Evolutionary conservation across 768 basidiomycete species (phyloP).

Genomic region (Tricholoma flavovirens): DNA sequence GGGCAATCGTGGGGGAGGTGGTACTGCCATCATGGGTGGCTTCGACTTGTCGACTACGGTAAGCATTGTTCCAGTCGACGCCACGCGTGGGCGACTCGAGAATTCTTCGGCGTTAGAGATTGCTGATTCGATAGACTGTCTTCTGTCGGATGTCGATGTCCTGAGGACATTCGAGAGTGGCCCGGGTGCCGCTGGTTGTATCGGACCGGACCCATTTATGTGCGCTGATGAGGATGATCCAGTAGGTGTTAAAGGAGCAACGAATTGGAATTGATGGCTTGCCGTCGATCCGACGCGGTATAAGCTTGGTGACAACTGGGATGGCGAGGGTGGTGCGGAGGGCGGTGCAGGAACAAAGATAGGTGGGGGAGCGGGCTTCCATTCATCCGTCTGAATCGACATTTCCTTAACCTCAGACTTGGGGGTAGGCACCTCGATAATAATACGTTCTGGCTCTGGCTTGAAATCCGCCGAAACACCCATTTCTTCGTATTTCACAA

Average conservation of each 20-base stretch:
- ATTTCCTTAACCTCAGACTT: conserved; percentile 70
- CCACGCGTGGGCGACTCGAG: conserved; percentile 49
- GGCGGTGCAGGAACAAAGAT: conserved; percentile 27
- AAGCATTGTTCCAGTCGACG: conserved; percentile 45
- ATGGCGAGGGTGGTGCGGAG: conserved; percentile 24
- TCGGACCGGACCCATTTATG: conserved; percentile 27
- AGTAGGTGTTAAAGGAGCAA: conserved; percentile 43
- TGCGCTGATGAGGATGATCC: conserved; percentile 22
- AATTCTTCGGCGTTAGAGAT: conserved; percentile 41
- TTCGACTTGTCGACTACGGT: conserved; percentile 66
- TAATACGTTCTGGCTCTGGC: conserved; percentile 30
- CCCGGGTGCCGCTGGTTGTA: conserved; percentile 31
- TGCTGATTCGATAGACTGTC: conserved; percentile 69
- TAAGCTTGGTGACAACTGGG: conserved; percentile 32
- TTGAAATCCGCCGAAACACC: conserved; percentile 35
- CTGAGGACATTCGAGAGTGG: conserved; percentile 35
- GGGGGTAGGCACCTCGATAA: conserved; percentile 32
- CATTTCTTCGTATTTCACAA: conserved; percentile 49
- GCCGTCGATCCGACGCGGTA: conserved; percentile 50
- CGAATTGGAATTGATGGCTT: conserved; percentile 60
- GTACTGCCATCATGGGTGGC: conserved; percentile 81
- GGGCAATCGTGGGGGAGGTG: conserved; percentile 72
- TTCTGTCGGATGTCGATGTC: conserved; percentile 56
- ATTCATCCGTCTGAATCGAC: conserved; percentile 76
- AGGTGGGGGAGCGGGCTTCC: conserved; percentile 43